Evolutionary conservation across 192 early-diverging fungal genomes (phyloP), one percentile per base, ranked within the genome.

Genomic region (Coemansia sp.): DNA sequence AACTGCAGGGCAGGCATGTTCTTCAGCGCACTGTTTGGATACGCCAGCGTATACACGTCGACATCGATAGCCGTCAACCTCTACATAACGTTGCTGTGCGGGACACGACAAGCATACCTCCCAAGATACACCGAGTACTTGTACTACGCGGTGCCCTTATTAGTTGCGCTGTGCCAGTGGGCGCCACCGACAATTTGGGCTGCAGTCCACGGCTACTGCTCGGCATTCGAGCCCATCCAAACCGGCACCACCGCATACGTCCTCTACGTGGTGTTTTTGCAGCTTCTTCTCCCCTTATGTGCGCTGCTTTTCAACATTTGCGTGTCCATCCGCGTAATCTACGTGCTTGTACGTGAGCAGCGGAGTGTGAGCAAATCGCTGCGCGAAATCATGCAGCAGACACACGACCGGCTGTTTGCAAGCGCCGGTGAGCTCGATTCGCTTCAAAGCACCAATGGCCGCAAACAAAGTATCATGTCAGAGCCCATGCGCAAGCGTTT

Each of bases 31-130:
- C 67, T 71, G 30, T 66, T 64, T 31, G 63, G 59, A 16, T 70
- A 45, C 2, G 48, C 61, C 13, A 71, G 68, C 42, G 46, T 70
- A 16, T 77, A 77, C 21, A 40, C 66, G n/a, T 77, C 74, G 12
- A 53, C 68, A 7, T 59, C 74, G 10, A 77, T 77, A 37, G 74
- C 74, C 3, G 66, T 71, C 30, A 77, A 77, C 31, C 40, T 77
- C 26, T 68, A 77, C 12, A 70, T 77, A 61, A 60, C 69, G 5
- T 63, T 77, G 29, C 59, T 77, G 4, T 64, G 68, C 8, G 53
- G 30, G 3, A 53, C 64, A 13, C 21, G 49, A 20, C 45, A 51
- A 16, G 28, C 53, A 28, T 43, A 48, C 4, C 51, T 77, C 18
- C 74, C 74, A 3, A 13, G 21, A 15, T 77, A 77, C 56, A 45